phyloP scores from a whole-genome alignment of 805 yeast species.

The Suhomyces prunicola region DNA sequence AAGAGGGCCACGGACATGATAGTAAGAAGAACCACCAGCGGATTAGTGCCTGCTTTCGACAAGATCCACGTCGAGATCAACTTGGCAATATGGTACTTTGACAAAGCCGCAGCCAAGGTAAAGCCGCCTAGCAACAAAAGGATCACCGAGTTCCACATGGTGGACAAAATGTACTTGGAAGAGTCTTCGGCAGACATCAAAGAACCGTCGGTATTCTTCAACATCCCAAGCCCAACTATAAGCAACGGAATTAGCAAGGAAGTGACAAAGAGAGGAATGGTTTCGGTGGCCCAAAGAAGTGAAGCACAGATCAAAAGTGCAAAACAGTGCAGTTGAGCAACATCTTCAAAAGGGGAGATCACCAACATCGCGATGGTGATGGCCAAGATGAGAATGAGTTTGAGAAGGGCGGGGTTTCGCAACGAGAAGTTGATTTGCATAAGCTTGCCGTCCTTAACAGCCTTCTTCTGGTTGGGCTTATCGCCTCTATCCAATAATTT shows the following conservation, averaged over 20 bases:
- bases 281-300: conserved; percentile 91
- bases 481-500: conserved; percentile 3
- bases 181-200: conserved; percentile 42
- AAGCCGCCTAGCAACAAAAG: conserved; percentile 52
- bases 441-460: conserved; percentile 1
- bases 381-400: conserved; percentile 44
- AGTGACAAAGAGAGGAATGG: conserved; percentile 88
- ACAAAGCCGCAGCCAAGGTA: conserved; percentile 52
- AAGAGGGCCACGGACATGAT: conserved; percentile 51
- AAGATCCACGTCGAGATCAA: conserved; percentile 48
- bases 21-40: conserved; percentile 45
- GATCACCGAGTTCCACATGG: conserved; percentile 56
- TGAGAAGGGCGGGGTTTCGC: conserved; percentile 36
- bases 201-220: conserved; percentile 53
- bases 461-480: neutral
- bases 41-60: conserved; percentile 50
- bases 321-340: conserved; percentile 49
- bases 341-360: conserved; percentile 32
- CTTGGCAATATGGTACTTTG: conserved; percentile 53
- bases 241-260: conserved; percentile 79
- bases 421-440: conserved; percentile 23
- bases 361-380: conserved; percentile 42
- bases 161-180: conserved; percentile 42
- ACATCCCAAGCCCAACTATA: conserved; percentile 67
- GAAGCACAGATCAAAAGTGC: conserved; percentile 82